Evolutionary conservation across 164 flowering plant genomes (phyloP).

Genomic region (Echeveria elegans): DNA sequence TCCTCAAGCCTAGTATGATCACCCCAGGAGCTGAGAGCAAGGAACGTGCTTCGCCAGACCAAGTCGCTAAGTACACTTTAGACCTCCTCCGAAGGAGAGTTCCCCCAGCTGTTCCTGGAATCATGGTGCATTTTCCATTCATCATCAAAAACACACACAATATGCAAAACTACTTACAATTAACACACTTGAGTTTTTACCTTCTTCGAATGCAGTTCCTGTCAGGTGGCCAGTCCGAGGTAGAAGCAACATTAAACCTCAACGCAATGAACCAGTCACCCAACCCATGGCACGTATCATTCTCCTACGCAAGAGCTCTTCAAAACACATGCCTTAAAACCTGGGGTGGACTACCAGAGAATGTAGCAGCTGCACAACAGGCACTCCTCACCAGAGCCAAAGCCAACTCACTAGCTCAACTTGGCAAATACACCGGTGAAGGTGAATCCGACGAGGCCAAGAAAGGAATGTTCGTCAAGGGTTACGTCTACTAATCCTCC

Average conservation of each 20-base stretch:
- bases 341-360: conserved; percentile 67
- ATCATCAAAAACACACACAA: not conserved
- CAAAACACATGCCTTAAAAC: conserved; percentile 45
- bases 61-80: conserved; percentile 68
- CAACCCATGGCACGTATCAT: conserved; percentile 90
- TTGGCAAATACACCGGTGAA: not conserved
- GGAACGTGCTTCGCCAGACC: conserved; percentile 60
- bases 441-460: conserved; percentile 86
- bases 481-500: conserved; percentile 45
- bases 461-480: conserved; percentile 78
- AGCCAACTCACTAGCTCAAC: conserved; percentile 47
- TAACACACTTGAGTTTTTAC: not conserved
- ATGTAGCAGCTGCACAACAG: conserved; percentile 72
- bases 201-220: conserved; percentile 44
- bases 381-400: conserved; percentile 59
- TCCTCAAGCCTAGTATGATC: conserved; percentile 90
- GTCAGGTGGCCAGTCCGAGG: conserved; percentile 94
- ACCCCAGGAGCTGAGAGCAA: conserved; percentile 89
- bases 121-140: conserved; percentile 40
- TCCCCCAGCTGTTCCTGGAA: conserved; percentile 81
- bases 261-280: conserved; percentile 88
- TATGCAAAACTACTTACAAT: not conserved
- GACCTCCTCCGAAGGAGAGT: conserved; percentile 60
- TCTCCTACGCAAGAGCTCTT: conserved; percentile 86
- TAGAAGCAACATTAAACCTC: conserved; percentile 82